phyloP scores from a whole-genome alignment of 75 land plant genomes.

The Selaginella moellendorffii region DNA sequence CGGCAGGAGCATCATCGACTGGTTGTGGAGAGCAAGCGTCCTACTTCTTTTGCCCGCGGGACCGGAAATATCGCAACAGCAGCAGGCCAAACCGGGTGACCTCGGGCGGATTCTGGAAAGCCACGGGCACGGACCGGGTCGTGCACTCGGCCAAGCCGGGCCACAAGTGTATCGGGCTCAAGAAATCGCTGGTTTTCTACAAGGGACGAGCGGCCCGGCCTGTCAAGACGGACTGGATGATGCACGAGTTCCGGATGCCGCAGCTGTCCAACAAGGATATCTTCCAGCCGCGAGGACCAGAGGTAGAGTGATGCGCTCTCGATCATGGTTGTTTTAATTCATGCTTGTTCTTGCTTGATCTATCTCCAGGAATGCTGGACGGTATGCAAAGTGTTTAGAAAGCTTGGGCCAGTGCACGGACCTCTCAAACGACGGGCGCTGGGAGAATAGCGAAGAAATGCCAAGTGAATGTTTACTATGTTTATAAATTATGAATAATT shows the following conservation, averaged over 20 bases:
- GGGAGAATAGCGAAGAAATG: neutral
- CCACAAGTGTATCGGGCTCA: slow-evolving; percentile 25
- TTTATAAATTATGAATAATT: no score
- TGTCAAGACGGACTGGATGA: slow-evolving; percentile 38
- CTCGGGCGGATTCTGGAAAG: slow-evolving; percentile 34
- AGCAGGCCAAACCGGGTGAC: slow-evolving; percentile 21
- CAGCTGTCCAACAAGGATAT: neutral
- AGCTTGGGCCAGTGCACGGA: slow-evolving; percentile 1
- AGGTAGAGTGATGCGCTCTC: neutral
- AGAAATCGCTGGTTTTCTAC: slow-evolving; percentile 29
- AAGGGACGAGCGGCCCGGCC: slow-evolving; percentile 22
- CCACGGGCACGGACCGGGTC: slow-evolving; percentile 29
- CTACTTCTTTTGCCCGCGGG: slow-evolving; percentile 35
- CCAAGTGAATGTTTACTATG: no score
- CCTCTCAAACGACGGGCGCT: neutral
- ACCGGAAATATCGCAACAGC: slow-evolving; percentile 28
- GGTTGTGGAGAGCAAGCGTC: slow-evolving; percentile 12
- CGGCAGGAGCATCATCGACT: slow-evolving; percentile 1
- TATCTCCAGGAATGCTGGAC: slow-evolving; percentile 32
- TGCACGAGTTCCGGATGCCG: slow-evolving; percentile 41
- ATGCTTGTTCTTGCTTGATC: no score
- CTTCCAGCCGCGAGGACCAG: neutral
- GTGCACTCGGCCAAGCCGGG: neutral
- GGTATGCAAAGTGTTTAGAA: slow-evolving; percentile 26
- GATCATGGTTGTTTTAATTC: neutral